Evolutionary conservation across 2,329 filamentous ascomycete species (phyloP).

Genomic region (Pseudocercospora pini-densiflorae): DNA sequence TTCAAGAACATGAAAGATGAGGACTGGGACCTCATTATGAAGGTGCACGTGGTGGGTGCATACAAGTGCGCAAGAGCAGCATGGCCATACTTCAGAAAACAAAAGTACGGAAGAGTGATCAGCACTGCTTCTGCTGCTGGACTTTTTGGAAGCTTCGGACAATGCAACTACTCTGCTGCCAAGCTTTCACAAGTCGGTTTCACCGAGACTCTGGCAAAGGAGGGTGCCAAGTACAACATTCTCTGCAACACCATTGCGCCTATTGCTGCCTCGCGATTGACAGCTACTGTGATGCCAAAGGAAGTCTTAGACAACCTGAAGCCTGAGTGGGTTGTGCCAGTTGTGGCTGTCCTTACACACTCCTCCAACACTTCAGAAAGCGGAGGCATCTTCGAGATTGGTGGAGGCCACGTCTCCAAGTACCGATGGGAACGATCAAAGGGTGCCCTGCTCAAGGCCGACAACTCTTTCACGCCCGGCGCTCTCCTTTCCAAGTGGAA

Average conservation of each 20-base stretch:
- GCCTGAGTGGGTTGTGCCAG: constrained; percentile 93
- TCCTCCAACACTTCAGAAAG: constrained; percentile 81
- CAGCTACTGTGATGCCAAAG: constrained; percentile 92
- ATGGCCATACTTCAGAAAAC: constrained; percentile 97
- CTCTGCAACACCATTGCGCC: constrained; percentile 93
- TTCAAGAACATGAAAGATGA: constrained; percentile 99
- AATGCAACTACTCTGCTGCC: constrained; percentile 96
- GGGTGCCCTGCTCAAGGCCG: constrained; percentile 87
- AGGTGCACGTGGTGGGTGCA: constrained; percentile 88
- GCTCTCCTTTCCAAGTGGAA: constrained; percentile 90
- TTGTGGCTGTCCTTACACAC: constrained; percentile 88
- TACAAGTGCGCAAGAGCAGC: constrained; percentile 96
- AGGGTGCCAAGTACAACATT: constrained; percentile 98
- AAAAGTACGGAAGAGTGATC: constrained; percentile 96
- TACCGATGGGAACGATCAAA: constrained; percentile 91
- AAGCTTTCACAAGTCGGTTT: constrained; percentile 96
- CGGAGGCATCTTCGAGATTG: constrained; percentile 90
- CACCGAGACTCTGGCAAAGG: constrained; percentile 96
- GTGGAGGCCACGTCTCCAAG: constrained; percentile 91
- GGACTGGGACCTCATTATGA: constrained; percentile 95
- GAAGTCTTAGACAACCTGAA: constrained; percentile 83
- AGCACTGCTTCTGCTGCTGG: constrained; percentile 97
- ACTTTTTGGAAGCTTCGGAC: constrained; percentile 93
- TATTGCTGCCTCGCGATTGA: constrained; percentile 94
- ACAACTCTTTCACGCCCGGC: constrained; percentile 83